Conservation (phyloP, 169 alveolate genomes). For the Plasmodium knowlesi region DNA sequence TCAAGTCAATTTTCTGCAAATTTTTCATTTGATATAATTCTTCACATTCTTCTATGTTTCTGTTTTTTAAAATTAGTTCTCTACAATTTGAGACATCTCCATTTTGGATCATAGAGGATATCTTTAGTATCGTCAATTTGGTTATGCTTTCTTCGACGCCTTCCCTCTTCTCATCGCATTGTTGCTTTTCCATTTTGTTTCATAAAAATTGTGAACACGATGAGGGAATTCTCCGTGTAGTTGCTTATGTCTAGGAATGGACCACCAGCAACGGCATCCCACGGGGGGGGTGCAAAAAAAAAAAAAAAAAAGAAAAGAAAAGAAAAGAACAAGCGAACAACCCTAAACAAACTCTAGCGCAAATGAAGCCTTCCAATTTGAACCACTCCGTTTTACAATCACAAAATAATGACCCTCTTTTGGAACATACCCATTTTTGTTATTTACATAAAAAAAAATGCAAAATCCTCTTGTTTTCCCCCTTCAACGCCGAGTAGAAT, state of each 20-base stretch:
- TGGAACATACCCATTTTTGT: neutral
- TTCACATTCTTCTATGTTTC: constrained; percentile 77
- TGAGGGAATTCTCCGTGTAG: neutral
- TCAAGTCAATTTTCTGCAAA: constrained; percentile 63
- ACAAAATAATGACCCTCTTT: neutral
- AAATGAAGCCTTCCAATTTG: neutral
- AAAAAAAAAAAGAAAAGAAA: neutral
- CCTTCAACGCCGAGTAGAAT: neutral
- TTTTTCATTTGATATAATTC: constrained; percentile 82
- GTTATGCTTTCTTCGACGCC: constrained; percentile 10
- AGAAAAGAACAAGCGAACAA: neutral
- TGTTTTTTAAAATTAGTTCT: constrained; percentile 77
- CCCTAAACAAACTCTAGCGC: neutral
- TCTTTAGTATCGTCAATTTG: constrained; percentile 76
- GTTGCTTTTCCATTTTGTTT: constrained; percentile 19
- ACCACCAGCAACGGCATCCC: neutral
- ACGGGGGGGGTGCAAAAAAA: neutral
- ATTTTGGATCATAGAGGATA: constrained; percentile 77
- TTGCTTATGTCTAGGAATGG: neutral
- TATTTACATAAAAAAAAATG: neutral
- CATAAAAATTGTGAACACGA: neutral
- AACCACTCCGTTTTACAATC: neutral
- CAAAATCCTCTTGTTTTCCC: neutral
- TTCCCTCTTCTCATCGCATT: constrained; percentile 1
- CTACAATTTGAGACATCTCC: constrained; percentile 79